Evolutionary conservation across 2,329 filamentous ascomycete genomes (phyloP).

Genomic region (Microdochium paspali): DNA sequence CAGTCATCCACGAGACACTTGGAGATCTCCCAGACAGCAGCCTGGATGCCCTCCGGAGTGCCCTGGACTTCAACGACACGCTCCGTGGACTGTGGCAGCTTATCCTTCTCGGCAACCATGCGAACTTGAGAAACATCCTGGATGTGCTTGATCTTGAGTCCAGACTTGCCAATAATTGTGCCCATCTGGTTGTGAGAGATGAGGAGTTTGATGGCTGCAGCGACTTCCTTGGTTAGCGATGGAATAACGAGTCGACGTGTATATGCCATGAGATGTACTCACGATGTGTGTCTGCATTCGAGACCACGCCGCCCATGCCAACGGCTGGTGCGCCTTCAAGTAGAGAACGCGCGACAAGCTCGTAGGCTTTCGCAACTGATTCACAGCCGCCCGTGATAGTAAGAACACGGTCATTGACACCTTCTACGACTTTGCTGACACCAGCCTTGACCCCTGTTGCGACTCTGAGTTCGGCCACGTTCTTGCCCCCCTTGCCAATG

Average conservation of each 20-base stretch:
- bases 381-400: conserved; percentile 89
- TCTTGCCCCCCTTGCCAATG: conserved; percentile 97
- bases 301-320: conserved; percentile 88
- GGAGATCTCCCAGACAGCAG: conserved; percentile 96
- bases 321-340: conserved; percentile 89
- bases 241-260: conserved; percentile 13
- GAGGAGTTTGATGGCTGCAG: conserved; percentile 82
- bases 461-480: conserved; percentile 92
- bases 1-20: conserved; percentile 97
- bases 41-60: conserved; percentile 88
- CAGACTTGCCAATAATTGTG: conserved; percentile 94
- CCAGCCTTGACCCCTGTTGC: conserved; percentile 97
- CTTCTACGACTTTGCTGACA: conserved; percentile 96
- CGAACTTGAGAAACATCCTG: conserved; percentile 93
- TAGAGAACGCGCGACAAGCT: conserved; percentile 82
- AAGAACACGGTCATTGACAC: conserved; percentile 92
- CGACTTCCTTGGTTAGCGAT: not conserved
- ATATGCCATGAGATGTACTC: conserved; percentile 30
- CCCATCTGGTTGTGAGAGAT: conserved; percentile 99
- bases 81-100: conserved; percentile 98
- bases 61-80: conserved; percentile 96
- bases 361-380: conserved; percentile 84
- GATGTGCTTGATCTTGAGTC: conserved; percentile 98
- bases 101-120: conserved; percentile 99
- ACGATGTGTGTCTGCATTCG: conserved; percentile 91